A percentile compares a stretch with the other conserved stretches of the same genome.
phyloP scores from a whole-genome alignment of 768 basidiomycete genomes.

The Pleurotus pulmonarius region DNA sequence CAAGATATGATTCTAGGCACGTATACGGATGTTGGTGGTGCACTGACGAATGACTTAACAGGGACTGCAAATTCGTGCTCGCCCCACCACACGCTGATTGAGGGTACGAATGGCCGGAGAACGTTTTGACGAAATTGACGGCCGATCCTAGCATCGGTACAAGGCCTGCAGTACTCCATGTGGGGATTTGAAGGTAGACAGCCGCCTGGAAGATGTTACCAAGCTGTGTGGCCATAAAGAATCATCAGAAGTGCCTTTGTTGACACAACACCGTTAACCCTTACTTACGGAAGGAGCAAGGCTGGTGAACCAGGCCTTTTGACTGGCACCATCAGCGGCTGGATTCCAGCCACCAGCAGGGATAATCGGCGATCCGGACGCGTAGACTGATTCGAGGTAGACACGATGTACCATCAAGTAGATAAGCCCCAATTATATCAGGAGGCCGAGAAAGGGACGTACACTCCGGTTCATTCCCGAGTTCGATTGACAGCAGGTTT shows the following conservation, averaged over 20 bases:
- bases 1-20: slow-evolving; percentile 6
- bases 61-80: slow-evolving; percentile 25
- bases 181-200: slow-evolving; percentile 19
- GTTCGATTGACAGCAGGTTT: slow-evolving; percentile 31
- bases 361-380: slow-evolving; percentile 27
- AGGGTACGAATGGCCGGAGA: slow-evolving; percentile 33
- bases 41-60: slow-evolving; percentile 32
- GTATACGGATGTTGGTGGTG: background rate
- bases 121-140: slow-evolving; percentile 23
- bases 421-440: background rate
- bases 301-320: slow-evolving; percentile 27
- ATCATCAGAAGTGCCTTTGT: background rate
- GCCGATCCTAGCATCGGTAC: slow-evolving; percentile 24
- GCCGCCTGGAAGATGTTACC: slow-evolving; percentile 33
- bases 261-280: background rate
- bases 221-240: slow-evolving; percentile 16
- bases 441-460: slow-evolving; percentile 9
- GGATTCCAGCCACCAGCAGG: slow-evolving; percentile 28
- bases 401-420: background rate
- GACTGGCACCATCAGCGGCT: slow-evolving; percentile 24
- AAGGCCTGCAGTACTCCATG: slow-evolving; percentile 26
- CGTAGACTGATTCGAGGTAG: slow-evolving; percentile 20
- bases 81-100: slow-evolving; percentile 34
- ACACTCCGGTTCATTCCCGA: slow-evolving; percentile 37
- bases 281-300: slow-evolving; percentile 22